A percentile compares a stretch with the other conserved stretches of the same genome.
Conservation (phyloP, 495 filamentous ascomycete genomes). For the Podospora pseudopauciseta region DNA sequence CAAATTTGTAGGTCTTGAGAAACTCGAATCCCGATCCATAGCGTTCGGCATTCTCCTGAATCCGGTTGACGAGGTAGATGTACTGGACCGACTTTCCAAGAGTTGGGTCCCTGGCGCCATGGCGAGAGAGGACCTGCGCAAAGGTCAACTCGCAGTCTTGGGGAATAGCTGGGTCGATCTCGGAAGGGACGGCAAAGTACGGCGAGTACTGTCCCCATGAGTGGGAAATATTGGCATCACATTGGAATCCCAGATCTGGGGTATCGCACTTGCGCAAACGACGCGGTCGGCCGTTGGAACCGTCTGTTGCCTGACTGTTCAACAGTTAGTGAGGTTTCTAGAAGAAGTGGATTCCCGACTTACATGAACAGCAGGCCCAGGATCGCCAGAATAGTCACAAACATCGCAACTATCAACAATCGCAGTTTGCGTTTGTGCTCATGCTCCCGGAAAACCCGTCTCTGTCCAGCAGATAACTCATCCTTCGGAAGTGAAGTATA, state of each 20-base stretch:
- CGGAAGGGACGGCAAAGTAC: constrained; percentile 67
- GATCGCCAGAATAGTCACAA: constrained; percentile 5
- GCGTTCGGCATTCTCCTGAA: constrained; percentile 54
- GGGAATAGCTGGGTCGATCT: constrained; percentile 56
- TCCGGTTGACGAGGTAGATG: constrained; percentile 50
- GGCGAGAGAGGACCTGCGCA: constrained; percentile 72
- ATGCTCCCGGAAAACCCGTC: neutral
- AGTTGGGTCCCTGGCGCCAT: constrained; percentile 82
- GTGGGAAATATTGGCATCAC: constrained; percentile 52
- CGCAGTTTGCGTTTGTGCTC: neutral
- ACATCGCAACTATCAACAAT: neutral
- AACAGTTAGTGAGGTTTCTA: neutral
- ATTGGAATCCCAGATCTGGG: constrained; percentile 58
- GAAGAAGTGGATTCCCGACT: neutral
- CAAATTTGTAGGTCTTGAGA: constrained; percentile 65
- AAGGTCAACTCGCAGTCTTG: constrained; percentile 67
- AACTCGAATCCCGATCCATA: constrained; percentile 61
- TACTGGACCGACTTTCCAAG: constrained; percentile 56
- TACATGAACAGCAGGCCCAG: constrained; percentile 8
- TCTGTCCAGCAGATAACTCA: neutral
- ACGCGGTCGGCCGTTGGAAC: neutral
- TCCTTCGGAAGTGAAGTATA: constrained; percentile 4
- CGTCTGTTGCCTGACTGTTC: neutral
- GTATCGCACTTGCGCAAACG: constrained; percentile 49
- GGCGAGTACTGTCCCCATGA: constrained; percentile 87